Base-by-base conservation (phyloP, 2,329 filamentous ascomycete genomes). In the Aschersonia sp. region DNA sequence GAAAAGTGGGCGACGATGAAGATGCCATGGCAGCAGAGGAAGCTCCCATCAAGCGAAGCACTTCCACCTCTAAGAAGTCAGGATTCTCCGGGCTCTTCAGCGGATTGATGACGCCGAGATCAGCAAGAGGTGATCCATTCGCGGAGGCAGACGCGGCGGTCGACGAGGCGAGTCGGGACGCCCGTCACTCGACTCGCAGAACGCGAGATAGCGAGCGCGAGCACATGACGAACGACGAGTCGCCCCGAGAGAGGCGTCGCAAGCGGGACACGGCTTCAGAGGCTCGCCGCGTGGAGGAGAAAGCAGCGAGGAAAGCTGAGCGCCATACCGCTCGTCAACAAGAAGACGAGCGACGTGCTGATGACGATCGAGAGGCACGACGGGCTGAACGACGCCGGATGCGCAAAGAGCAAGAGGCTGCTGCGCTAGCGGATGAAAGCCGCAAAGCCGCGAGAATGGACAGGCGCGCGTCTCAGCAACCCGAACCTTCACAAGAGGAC, bases 41-140 rank as follows among this genome's bases (percentile, higher is more conserved):
- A 22, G 56, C 55, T 1, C 59, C 64, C 8, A 46, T 61, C 35
- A 66, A 61, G 47, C 63, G 66, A 37, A 58, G 58, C 31, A 49
- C 51, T 6, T 65, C 61, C 1, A 66, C 59, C 44, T 67, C 69
- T 4, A 75, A 75, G 45, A 79, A 72, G 56, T 72, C 69, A 58
- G 74, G 72, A 4, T 62, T 82, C 30, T 69, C 73, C 30, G 73
- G 76, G 31, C 68, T 87, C 5, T 79, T 88, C 53, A 78, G 78
- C 46, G 76, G 77, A 32, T 61, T 81, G 11, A 72, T 70, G 51
- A 68, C 69, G 45, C 63, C 70, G 7, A 70, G 68, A 52, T 55
- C 68, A 10, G 69, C 53, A 42, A 62, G 65, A 54, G 63, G 69
- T 5, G 78, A 75, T 40, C 68, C 64, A 6, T 72, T 70, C 49